These are phyloP conservation scores for Ceratobasidium sp. DNA, from an alignment of 1,284 basidiomycete species.

Conservation along the genomic window DNA sequence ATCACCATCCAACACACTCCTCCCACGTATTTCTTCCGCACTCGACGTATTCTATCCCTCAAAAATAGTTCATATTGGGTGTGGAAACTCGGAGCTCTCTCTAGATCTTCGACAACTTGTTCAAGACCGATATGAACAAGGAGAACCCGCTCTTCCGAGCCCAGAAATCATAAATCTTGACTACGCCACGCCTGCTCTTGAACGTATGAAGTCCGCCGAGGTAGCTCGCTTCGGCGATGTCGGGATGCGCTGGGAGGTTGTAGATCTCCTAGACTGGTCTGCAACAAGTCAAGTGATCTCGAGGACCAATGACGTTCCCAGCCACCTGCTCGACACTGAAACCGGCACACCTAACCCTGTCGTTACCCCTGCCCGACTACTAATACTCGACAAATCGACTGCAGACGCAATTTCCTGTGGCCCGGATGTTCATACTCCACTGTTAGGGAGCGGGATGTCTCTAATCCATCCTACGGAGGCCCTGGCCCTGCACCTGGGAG, in stretches of 20 bases:
- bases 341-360: constrained; percentile 48
- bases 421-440: constrained; percentile 52
- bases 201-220: constrained; percentile 50
- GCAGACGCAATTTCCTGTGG: constrained; percentile 59
- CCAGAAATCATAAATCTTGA: constrained; percentile 57
- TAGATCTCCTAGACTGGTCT: constrained; percentile 55
- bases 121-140: constrained; percentile 48
- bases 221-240: constrained; percentile 43
- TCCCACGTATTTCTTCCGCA: neutral
- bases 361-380: neutral
- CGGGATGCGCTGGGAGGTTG: constrained; percentile 55
- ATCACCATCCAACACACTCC: neutral
- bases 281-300: constrained; percentile 45
- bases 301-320: too few species aligned
- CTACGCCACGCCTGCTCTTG: constrained; percentile 54
- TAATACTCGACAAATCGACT: constrained; percentile 59
- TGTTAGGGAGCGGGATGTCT: constrained; percentile 25
- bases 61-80: constrained; percentile 57
- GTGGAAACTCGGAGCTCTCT: constrained; percentile 57
- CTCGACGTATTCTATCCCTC: constrained; percentile 20
- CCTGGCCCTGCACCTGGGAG: constrained; percentile 57
- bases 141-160: constrained; percentile 41
- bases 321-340: too few species aligned
- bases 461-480: constrained; percentile 52
- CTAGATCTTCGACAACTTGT: constrained; percentile 52